Base-by-base conservation (phyloP, 2,329 filamentous ascomycete species). In the Paraphoma chrysanthemicola region DNA sequence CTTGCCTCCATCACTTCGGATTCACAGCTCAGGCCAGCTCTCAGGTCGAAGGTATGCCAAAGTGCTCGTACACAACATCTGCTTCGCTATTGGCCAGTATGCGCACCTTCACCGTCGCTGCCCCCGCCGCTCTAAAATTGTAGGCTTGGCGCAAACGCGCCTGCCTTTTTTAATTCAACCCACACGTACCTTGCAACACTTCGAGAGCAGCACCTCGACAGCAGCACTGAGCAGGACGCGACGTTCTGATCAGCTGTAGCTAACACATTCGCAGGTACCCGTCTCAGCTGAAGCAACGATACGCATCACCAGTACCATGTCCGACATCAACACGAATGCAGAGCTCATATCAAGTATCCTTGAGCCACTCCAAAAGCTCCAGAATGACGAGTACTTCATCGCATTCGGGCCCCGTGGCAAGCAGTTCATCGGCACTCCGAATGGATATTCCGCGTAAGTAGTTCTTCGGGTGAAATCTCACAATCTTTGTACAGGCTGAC, bases 401-500 rank as follows among this genome's bases (percentile, higher is more conserved):
- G 68, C 67, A 1, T 68, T 72, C 39, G 66, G 72, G 8, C 64
- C 63, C 8, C 53, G 53, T 2, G 59, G 57, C 36, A 51, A 57
- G 43, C 64, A 69, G 30, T 70, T 75, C 18, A 60, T 62, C 28
- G 70, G 54, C 29, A 72, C 67, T 2, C 66, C 67, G 5, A 67
- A 67, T 16, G 73, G 69, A 7, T 75, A 69, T 51, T 59, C 55
- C 7, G 62, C 62, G 70, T 74, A 54, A 56, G 64, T 57, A 1
- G n/a, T 6, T 5, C 41, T 28, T 6, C 6, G 33, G 33, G n/a
- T 17, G 39, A 42, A n/a, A n/a, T n/a, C 14, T 3, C 14, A 10
- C 33, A 36, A 10, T 36, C 6, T 10, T 36, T 36, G 33, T 23
- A 23, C 33, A 36, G 33, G 33, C 57, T 63, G 14, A 66, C 12